A percentile compares a stretch with the other conserved stretches of the same genome.
phyloP scores from a whole-genome alignment of 306 rosid species.

The Calophaca sinica region DNA sequence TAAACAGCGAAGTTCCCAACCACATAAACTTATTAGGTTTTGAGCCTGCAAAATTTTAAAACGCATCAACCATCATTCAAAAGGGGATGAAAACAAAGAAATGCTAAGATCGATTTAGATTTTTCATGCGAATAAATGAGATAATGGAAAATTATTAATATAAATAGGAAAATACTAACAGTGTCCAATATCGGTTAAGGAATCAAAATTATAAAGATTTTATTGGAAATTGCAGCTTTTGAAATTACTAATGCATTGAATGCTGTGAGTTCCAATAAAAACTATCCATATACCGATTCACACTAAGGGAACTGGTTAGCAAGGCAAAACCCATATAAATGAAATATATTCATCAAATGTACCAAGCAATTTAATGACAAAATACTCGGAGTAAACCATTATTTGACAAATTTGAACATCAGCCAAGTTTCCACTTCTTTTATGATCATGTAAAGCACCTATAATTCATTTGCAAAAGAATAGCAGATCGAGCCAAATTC shows the following conservation, averaged over 20 bases:
- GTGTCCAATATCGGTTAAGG: background rate
- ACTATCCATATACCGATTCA: background rate
- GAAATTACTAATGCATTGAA: background rate
- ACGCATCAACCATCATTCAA: conserved; percentile 26
- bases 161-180: background rate
- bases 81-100: conserved; percentile 6
- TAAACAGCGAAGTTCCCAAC: conserved; percentile 88
- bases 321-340: conserved; percentile 19
- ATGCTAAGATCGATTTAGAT: conserved; percentile 31
- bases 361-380: conserved; percentile 10
- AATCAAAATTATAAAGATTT: conserved; percentile 1
- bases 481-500: conserved; percentile 31
- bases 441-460: conserved; percentile 25
- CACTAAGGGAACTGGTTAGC: background rate
- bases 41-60: conserved; percentile 70
- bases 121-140: conserved; percentile 16
- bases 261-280: conserved; percentile 6
- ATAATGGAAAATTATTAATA: conserved; percentile 20
- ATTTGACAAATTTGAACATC: conserved; percentile 13
- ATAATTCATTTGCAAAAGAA: conserved; percentile 33
- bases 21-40: conserved; percentile 80
- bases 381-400: background rate
- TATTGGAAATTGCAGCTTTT: background rate
- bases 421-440: conserved; percentile 30
- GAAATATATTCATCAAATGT: conserved; percentile 21